Evolutionary conservation across 192 early-diverging fungal species (phyloP).

Genomic region (Coemansia sp.): DNA sequence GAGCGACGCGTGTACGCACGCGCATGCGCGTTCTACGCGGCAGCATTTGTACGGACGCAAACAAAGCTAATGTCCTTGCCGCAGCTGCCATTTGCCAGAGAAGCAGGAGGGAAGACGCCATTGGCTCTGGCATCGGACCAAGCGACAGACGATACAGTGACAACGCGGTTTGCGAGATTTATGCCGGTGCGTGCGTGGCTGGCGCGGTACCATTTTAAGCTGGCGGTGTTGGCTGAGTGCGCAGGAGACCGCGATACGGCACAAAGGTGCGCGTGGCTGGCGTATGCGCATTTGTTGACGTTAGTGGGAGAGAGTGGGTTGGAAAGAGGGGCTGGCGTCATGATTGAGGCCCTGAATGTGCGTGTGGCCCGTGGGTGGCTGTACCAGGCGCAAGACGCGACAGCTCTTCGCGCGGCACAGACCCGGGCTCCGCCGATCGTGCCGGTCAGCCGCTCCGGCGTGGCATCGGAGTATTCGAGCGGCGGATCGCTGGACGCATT

Average conservation of each 20-base stretch:
- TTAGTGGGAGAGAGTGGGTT: conserved; percentile 34
- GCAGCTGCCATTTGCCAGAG: conserved; percentile 23
- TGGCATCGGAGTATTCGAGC: too few species aligned
- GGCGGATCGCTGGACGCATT: conserved; percentile 28
- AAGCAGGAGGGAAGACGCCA: neutral
- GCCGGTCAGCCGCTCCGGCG: conserved; percentile 22
- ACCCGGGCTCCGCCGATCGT: conserved; percentile 4
- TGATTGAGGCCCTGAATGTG: conserved; percentile 31
- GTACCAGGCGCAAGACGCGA: conserved; percentile 26
- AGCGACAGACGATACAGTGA: too few species aligned
- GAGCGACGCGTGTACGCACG: conserved; percentile 18
- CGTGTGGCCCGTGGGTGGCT: conserved; percentile 44
- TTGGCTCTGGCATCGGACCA: neutral
- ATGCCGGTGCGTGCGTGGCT: conserved; percentile 45
- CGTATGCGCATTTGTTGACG: conserved; percentile 22
- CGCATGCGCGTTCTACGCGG: conserved; percentile 27
- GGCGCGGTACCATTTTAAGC: conserved; percentile 42
- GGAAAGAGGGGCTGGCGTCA: conserved; percentile 28
- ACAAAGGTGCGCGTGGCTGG: conserved; percentile 38
- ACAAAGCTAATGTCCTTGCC: conserved; percentile 15
- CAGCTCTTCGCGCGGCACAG: conserved; percentile 11
- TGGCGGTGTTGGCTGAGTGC: conserved; percentile 35
- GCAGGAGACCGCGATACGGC: conserved; percentile 37
- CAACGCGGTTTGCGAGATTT: conserved; percentile 13
- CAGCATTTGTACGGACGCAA: conserved; percentile 36